Base-by-base conservation (phyloP, 225 moss, liverwort and hornwort species). In the Marchantia paleacea region DNA sequence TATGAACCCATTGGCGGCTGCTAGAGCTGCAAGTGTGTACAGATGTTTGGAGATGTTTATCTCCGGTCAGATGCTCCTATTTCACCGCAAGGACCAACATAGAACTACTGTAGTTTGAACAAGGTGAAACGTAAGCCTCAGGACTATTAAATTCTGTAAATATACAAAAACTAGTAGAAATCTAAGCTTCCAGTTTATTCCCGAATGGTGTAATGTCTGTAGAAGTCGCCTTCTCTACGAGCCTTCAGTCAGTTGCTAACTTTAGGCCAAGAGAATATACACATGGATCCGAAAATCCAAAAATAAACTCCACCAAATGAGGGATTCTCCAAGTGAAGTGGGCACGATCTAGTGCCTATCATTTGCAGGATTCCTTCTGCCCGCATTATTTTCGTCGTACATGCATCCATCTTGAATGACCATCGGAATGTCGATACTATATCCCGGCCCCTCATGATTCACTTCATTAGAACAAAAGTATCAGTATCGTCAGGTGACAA, bases 181-280 rank as follows among this genome's bases (percentile, higher is more conserved):
- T 12, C 18, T 55, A 12, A 18, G 0, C 55, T 12, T 12, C 55
- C 18, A 55, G 6, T 12, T 55, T 68, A 28, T 68, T 68, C 68
- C 12, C 25, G 29, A 16, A 75, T 26, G 26, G 72, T 20, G 14
- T 1, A 1, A 75, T 26, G 55, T 55, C 55, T 75, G 75, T 75
- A 75, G 75, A 75, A 11, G 75, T 29, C 75, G 75, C 20, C 75
- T 55, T 24, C 75, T 75, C 55, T 55, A 31, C 26, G 7, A 75
- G 16, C 31, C 39, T 58, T 20, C 55, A 58, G 57, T 75, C 57
- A 75, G 58, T 7, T 16, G 30, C 58, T 75, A 53, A 31, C 10
- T 55, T 12, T 16, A 60, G 18, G 75, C 75, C 58, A 7, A 19
- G 12, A 47, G 75, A 76, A 58, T 60, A 76, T 47, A 26, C 28